Evolutionary conservation across 2,329 filamentous ascomycete genomes (phyloP).

Genomic region (Podosphaera fusca): DNA sequence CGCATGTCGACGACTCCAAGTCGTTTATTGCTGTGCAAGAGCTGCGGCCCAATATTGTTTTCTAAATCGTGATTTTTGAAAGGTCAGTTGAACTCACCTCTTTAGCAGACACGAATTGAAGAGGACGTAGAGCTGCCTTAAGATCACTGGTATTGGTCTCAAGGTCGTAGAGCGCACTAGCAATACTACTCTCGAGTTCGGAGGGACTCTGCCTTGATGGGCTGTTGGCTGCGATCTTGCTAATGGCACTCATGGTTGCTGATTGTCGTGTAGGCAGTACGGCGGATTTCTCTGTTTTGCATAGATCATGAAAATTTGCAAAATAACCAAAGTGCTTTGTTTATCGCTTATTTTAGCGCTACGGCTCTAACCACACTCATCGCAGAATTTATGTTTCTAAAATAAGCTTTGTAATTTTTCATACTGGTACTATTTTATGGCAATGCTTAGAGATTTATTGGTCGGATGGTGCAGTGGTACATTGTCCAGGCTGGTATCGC

Average conservation of each 20-base stretch:
- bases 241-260: conserved; percentile 49
- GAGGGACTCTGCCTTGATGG: conserved; percentile 87
- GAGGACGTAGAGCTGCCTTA: conserved; percentile 82
- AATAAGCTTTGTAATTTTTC: too few species aligned
- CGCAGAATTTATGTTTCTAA: too few species aligned
- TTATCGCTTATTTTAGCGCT: too few species aligned
- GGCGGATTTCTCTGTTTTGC: conserved; percentile 1
- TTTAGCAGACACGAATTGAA: conserved; percentile 96
- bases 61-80: background rate
- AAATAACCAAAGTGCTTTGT: too few species aligned
- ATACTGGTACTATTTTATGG: too few species aligned
- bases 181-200: conserved; percentile 93
- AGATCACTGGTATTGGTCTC: conserved; percentile 98
- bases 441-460: too few species aligned
- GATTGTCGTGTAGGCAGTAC: conserved; percentile 6
- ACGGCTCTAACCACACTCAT: too few species aligned
- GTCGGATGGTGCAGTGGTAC: too few species aligned
- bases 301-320: background rate
- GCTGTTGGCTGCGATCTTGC: conserved; percentile 98
- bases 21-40: conserved; percentile 7
- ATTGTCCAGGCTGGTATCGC: too few species aligned
- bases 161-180: conserved; percentile 92
- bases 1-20: conserved; percentile 9
- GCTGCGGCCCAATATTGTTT: conserved; percentile 4
- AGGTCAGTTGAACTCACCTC: conserved; percentile 54